These are phyloP conservation scores for Albatrellus sp. DNA, from an alignment of 1,284 basidiomycete genomes.

Conservation along the genomic window DNA sequence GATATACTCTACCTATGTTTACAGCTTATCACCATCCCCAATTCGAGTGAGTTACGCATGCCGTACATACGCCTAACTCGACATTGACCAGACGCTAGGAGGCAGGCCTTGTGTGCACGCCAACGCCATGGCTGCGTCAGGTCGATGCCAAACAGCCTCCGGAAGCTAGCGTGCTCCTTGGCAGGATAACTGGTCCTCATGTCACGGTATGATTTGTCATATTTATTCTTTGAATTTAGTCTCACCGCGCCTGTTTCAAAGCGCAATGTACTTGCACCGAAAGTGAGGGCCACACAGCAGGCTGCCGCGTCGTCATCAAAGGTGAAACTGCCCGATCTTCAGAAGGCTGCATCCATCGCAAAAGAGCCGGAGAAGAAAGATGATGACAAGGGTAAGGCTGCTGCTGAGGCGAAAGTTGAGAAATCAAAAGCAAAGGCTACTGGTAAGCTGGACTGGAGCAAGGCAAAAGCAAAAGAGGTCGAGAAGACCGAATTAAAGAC, in stretches of 20 bases:
- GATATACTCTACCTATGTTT: not conserved
- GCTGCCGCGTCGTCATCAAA: not conserved
- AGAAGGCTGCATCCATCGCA: not conserved
- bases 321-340: not conserved
- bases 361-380: not conserved
- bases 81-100: not conserved
- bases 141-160: slow-evolving; percentile 1
- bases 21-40: slow-evolving; percentile 6
- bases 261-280: not conserved
- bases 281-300: not conserved
- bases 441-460: slow-evolving; percentile 54
- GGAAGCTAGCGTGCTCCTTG: not conserved
- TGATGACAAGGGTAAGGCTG: not conserved
- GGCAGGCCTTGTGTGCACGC: slow-evolving; percentile 3
- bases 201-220: slow-evolving; percentile 1
- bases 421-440: slow-evolving; percentile 29
- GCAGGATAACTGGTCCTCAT: slow-evolving; percentile 4
- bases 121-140: not conserved
- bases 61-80: not conserved
- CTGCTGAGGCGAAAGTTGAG: not conserved
- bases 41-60: slow-evolving; percentile 1
- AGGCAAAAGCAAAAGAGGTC: slow-evolving; percentile 28
- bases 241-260: not conserved
- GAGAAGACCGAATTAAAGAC: slow-evolving; percentile 14
- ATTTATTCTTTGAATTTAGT: not conserved